Base-by-base conservation (phyloP, 2,329 filamentous ascomycete genomes). In the Aspergillus sp. region DNA sequence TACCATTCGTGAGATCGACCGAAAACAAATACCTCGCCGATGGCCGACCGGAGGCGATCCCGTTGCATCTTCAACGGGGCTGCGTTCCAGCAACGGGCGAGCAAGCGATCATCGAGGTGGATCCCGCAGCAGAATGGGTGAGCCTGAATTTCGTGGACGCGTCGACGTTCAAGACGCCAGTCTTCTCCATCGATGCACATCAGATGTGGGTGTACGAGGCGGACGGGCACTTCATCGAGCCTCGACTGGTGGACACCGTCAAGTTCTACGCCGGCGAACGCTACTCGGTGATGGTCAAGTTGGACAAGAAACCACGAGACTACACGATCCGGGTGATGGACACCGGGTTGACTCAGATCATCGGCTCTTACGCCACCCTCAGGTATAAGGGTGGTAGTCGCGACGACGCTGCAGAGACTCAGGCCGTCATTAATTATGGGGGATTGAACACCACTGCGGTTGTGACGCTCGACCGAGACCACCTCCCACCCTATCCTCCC, bases 111-210 rank as follows among this genome's bases (percentile, higher is more conserved):
- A 77, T 86, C 61, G 65, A 73, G 1, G 77, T 80, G 4, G 67
- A 73, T 26, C 57, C 67, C 3, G 59, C 68, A 3, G 67, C 72
- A n/a, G 71, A 73, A 36, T 87, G 84, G 84, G 67, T 81, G 0
- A 82, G 83, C 7, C 71, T 87, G 14, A 81, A 86, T 62, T 67
- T 86, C n/a, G 79, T 87, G 58, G 81, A 78, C n/a, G 75, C 81
- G 2, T 77, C 81, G 53, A 77, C 80, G 54, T 78, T 84, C 26
- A 71, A 81, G 52, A 80, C 77, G 67, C 85, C 52, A 65, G 84
- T 61, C 71, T 79, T 76, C 26, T 75, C 77, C 3, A 77, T 81
- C 31, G 79, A 81, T 60, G 72, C 76, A 50, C 78, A 81, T 58
- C 71, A 73, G 2, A 72, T 81, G 71, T 78, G 71, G 57, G 66